A percentile compares a stretch with the other conserved stretches of the same genome.
phyloP scores from a whole-genome alignment of 495 filamentous ascomycete genomes.

The Elaphomyces granulatus region DNA sequence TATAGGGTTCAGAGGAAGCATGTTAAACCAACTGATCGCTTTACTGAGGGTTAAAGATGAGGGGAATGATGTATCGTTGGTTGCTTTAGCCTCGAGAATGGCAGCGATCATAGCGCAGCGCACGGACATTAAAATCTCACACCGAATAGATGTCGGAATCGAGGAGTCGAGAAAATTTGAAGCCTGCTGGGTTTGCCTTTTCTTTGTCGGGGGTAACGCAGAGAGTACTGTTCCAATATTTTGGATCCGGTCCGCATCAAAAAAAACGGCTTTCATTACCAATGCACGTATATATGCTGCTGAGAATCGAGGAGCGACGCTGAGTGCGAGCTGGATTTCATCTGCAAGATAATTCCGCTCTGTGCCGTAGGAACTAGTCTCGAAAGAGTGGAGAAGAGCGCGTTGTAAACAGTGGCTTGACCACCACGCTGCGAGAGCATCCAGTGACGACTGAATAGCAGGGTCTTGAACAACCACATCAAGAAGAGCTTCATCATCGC shows the following conservation, averaged over 20 bases:
- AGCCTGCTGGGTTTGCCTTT: slow-evolving; percentile 13
- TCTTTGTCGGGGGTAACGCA: slow-evolving; percentile 30
- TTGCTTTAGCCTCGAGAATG: slow-evolving; percentile 36
- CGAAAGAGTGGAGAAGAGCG: slow-evolving; percentile 48
- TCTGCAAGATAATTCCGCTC: slow-evolving; percentile 33
- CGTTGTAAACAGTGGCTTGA: slow-evolving; percentile 62
- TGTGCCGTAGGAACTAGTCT: slow-evolving; percentile 29
- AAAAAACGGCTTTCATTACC: slow-evolving; percentile 44
- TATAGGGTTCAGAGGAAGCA: slow-evolving; percentile 31
- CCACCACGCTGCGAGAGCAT: slow-evolving; percentile 85
- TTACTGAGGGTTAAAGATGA: slow-evolving; percentile 28
- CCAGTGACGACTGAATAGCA: slow-evolving; percentile 74
- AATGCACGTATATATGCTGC: slow-evolving; percentile 64
- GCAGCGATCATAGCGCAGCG: slow-evolving; percentile 70
- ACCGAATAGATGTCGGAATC: slow-evolving; percentile 34
- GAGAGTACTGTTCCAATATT: slow-evolving; percentile 37
- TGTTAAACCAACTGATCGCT: slow-evolving; percentile 31
- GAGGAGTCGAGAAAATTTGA: slow-evolving; percentile 35
- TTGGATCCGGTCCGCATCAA: slow-evolving; percentile 26
- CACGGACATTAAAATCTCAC: slow-evolving; percentile 57
- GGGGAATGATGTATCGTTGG: slow-evolving; percentile 21
- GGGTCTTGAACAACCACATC: slow-evolving; percentile 76
- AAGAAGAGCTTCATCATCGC: slow-evolving; percentile 52
- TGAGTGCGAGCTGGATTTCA: slow-evolving; percentile 52
- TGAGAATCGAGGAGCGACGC: slow-evolving; percentile 66